A percentile compares a stretch with the other conserved stretches of the same genome.
Conservation (phyloP, 2,329 filamentous ascomycete species). For the Fusarium xylarioides region DNA sequence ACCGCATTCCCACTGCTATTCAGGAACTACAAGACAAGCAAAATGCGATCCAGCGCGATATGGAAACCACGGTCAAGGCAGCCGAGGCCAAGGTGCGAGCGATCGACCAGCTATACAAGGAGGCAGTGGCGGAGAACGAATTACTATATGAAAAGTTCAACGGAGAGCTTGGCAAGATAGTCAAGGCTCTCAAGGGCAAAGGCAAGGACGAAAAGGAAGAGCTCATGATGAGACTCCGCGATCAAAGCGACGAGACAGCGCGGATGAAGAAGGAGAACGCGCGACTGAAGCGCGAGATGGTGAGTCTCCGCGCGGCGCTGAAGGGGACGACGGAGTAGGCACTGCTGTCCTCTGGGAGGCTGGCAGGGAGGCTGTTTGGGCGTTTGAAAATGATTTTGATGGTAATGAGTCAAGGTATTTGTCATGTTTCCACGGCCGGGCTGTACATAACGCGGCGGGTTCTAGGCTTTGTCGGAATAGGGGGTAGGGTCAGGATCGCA, state of each 20-base stretch:
- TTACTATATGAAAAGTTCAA: constrained; percentile 93
- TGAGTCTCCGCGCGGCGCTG: constrained; percentile 69
- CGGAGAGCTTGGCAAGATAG: constrained; percentile 84
- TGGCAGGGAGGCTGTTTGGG: constrained; percentile 28
- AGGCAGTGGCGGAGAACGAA: constrained; percentile 90
- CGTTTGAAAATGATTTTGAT: constrained; percentile 26
- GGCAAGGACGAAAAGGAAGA: constrained; percentile 83
- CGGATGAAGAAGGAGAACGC: constrained; percentile 86
- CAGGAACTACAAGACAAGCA: constrained; percentile 69
- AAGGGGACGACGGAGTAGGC: constrained; percentile 54
- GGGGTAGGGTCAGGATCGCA: constrained; percentile 31
- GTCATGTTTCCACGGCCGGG: constrained; percentile 26
- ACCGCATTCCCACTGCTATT: constrained; percentile 68
- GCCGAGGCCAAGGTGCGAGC: constrained; percentile 81
- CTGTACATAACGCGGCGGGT: constrained; percentile 35
- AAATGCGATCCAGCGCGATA: constrained; percentile 71
- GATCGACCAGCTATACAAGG: constrained; percentile 88
- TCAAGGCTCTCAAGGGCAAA: constrained; percentile 76
- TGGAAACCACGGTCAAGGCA: constrained; percentile 76
- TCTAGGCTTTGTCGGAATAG: constrained; percentile 33
- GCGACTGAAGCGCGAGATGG: constrained; percentile 82
- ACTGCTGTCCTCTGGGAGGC: constrained; percentile 37
- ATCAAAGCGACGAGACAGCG: constrained; percentile 79
- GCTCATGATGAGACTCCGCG: constrained; percentile 74
- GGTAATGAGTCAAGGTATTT: constrained; percentile 26